Base-by-base conservation (phyloP, 2,329 filamentous ascomycete genomes). In the Albophoma yamanashiensis region DNA sequence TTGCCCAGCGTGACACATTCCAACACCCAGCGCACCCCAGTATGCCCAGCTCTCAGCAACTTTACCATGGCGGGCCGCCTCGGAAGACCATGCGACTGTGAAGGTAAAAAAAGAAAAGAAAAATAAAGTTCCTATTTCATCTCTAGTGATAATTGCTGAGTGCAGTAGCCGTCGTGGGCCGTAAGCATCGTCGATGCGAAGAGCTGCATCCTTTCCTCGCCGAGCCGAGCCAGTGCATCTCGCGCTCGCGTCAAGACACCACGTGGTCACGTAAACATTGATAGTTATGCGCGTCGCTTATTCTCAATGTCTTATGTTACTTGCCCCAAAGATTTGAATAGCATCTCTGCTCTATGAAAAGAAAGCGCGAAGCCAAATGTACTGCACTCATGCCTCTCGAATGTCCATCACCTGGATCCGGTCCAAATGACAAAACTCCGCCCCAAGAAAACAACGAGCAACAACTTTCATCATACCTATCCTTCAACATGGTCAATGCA, bases 1-100 rank as follows among this genome's bases (percentile, higher is more conserved):
- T 76, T 74, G 73, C 70, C 63, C 64, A 59, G 67, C 62, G 67
- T 68, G 61, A 70, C 63, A 63, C 73, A 75, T 75, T 75, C 73
- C 73, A 72, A 58, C 58, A 47, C 45, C 58, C 52, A 55, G 47
- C n/a, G 60, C 63, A 65, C 64, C 60, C 61, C 60, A 55, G 4
- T 31, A 42, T 62, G 42, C 27, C 25, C 15, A 25, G 25, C 34
- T 56, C n/a, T 25, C 6, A 25, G 31, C 14, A 20, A 38, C 36
- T 38, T 38, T 14, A 56, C 20, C 47, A 20, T 34, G 47, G 17
- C 27, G 25, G 47, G 15, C 47, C 25, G 20, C 27, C 27, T 52
- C 27, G 15, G 12, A 8, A 50, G 5, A 15, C 17, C 15, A 50
- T 20, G 8, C 17, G 15, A 8, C 17, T 34, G n/a, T 14, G 2